Evolutionary conservation across 148 eudicot genomes (phyloP).

Genomic region (Fagopyrum homotropicum): DNA sequence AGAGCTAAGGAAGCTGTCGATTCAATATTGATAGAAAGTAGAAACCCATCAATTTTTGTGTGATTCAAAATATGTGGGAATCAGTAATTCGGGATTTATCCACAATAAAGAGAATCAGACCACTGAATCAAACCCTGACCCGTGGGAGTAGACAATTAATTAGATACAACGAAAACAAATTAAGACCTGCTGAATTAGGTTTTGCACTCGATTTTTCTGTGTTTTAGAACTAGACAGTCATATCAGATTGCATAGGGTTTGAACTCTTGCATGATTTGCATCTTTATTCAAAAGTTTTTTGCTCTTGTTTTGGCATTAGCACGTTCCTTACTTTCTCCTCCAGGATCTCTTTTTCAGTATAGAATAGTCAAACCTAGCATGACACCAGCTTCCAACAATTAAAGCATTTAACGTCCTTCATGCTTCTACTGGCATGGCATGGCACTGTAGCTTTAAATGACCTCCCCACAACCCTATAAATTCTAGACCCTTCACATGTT

Average conservation of each 20-base stretch:
- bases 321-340: not conserved
- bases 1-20: not conserved
- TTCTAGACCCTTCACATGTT: too few species aligned
- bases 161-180: not conserved
- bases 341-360: not conserved
- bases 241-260: not conserved
- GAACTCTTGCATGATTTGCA: not conserved
- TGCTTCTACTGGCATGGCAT: too few species aligned
- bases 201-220: not conserved
- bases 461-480: too few species aligned
- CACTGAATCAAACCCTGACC: not conserved
- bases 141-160: not conserved
- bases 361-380: not conserved
- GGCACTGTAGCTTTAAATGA: too few species aligned
- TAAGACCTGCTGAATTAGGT: not conserved
- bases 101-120: slow-evolving; percentile 3
- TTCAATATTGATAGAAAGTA: not conserved
- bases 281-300: not conserved
- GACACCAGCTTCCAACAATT: not conserved
- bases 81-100: not conserved
- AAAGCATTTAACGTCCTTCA: not conserved
- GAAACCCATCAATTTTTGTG: not conserved
- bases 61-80: slow-evolving; percentile 2
- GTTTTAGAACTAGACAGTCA: not conserved
- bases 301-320: not conserved